Evolutionary conservation across 179 eudicot species (phyloP).

Genomic region (Nepenthes alata): DNA sequence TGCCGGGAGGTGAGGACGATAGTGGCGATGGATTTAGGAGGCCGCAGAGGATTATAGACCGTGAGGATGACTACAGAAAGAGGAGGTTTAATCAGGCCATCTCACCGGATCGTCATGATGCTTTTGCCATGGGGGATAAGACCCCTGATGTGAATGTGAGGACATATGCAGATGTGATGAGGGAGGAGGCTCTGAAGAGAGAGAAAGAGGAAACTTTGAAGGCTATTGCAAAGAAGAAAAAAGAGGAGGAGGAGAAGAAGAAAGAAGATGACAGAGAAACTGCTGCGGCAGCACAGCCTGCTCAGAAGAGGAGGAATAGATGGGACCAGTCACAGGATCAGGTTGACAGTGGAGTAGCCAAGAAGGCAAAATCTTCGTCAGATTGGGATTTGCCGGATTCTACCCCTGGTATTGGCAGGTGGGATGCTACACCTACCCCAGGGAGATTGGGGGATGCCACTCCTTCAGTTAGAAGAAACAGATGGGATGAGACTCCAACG

Average conservation of each 20-base stretch:
- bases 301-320: constrained; percentile 84
- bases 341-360: constrained; percentile 24
- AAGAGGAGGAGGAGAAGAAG: constrained; percentile 53
- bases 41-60: constrained; percentile 56
- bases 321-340: constrained; percentile 78
- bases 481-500: constrained; percentile 67
- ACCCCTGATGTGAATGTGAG: constrained; percentile 60
- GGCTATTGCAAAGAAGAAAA: constrained; percentile 52
- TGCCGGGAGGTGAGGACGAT: constrained; percentile 48
- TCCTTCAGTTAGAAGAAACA: constrained; percentile 60
- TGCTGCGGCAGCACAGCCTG: constrained; percentile 22
- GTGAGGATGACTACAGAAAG: constrained; percentile 63
- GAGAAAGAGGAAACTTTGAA: constrained; percentile 56
- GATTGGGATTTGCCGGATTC: constrained; percentile 95
- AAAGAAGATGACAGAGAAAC: constrained; percentile 30
- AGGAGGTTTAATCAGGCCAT: constrained; percentile 53
- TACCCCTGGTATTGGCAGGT: constrained; percentile 76
- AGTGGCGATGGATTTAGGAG: constrained; percentile 46
- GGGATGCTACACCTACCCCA: constrained; percentile 95
- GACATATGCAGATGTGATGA: constrained; percentile 75
- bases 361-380: constrained; percentile 64
- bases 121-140: constrained; percentile 68
- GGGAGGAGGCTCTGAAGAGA: constrained; percentile 60
- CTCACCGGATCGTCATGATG: constrained; percentile 72
- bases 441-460: constrained; percentile 84